Base-by-base conservation (phyloP, 2,329 filamentous ascomycete species). In the Nothopassalora personata region DNA sequence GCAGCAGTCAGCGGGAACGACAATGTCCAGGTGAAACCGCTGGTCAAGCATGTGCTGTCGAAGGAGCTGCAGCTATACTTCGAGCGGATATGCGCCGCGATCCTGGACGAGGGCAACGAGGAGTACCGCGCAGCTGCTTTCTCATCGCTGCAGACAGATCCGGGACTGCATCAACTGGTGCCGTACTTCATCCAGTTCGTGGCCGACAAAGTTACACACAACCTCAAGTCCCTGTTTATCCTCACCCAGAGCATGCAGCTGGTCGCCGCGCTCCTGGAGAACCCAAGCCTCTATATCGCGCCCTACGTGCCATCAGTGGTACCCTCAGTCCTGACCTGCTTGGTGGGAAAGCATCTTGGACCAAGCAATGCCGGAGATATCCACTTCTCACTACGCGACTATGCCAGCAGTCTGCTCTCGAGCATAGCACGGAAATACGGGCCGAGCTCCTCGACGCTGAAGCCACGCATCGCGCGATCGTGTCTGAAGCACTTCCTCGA, bases 171-270 rank as follows among this genome's bases (percentile, higher is more conserved):
- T 72, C 94, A 99, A 75, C 84, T 99, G 9, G 86, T 96, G 30
- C 94, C 94, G 0, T 99, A 99, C 76, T 97, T 97, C 69, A 88
- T 96, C 60, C 91, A 95, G 73, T 97, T 96, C 74, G 89, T 97
- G 68, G 88, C 91, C 19, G 93, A 97, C 73, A 94, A 96, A 75
- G 91, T 99, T 53, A 97, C 94, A 1, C 94, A 99, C 73, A 89
- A 87, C 66, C 83, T 96, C 64, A 92, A 96, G 75, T 90, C 96
- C 73, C 83, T 92, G 2, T 97, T 97, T 72, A 85, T 91, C 5
- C 81, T 99, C 23, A 87, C 86, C 19, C 91, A 95, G 73, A 94
- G 96, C 85, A 93, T 99, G 88, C 87, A 91, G 69, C 84, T 97
- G 60, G 87, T 90, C 0, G 84, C 89, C 53, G 90, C 93, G 1